Conservation (phyloP, 106 monocot genomes). For the Phalaenopsis equestris region DNA sequence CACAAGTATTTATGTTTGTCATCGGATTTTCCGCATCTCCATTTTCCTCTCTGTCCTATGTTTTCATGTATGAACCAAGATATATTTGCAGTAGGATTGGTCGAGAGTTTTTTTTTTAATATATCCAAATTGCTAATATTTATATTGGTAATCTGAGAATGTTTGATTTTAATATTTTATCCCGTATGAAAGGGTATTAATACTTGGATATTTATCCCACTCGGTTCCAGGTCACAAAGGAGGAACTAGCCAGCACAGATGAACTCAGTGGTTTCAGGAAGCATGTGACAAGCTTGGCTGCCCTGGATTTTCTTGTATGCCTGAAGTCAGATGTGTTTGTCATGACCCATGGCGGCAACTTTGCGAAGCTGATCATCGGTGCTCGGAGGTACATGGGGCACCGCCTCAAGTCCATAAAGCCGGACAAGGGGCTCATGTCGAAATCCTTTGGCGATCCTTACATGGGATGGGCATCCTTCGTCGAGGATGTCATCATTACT, state of each 20-base stretch:
- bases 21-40: no score
- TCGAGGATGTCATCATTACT: conserved; percentile 76
- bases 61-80: no score
- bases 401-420: conserved; percentile 84
- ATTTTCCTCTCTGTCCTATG: no score
- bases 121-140: no score
- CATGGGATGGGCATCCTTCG: conserved; percentile 95
- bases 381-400: conserved; percentile 88
- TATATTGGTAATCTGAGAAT: no score
- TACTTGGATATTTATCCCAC: background rate
- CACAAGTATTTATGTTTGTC: no score
- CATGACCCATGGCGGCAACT: conserved; percentile 96
- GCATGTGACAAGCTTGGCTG: conserved; percentile 92
- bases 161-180: no score
- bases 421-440: conserved; percentile 94
- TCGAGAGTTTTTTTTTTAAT: no score
- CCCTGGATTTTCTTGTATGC: conserved; percentile 93
- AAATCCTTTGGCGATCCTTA: conserved; percentile 92
- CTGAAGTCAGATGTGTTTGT: conserved; percentile 92
- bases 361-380: conserved; percentile 90
- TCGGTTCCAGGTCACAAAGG: conserved; percentile 63
- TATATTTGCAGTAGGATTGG: no score
- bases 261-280: conserved; percentile 83
- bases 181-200: no score
- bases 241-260: conserved; percentile 84